Conservation (phyloP, 108 stramenopile genomes). For the Nannochloropsis granulata region DNA sequence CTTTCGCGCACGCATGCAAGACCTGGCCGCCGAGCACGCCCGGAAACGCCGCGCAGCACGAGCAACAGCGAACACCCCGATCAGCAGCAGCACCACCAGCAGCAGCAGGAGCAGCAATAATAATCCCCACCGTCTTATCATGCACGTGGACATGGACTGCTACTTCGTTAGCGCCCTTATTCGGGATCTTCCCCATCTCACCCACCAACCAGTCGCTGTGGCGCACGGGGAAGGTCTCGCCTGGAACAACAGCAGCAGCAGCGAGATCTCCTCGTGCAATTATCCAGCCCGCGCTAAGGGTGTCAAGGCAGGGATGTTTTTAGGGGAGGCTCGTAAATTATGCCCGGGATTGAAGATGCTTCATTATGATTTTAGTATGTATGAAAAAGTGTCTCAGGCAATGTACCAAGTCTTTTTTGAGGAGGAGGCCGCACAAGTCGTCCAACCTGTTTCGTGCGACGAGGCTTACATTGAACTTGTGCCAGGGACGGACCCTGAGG, state of each 20-base stretch:
- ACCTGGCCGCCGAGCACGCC: neutral
- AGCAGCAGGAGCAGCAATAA: neutral
- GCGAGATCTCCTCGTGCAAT: slow-evolving; percentile 81
- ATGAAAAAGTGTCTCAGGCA: slow-evolving; percentile 55
- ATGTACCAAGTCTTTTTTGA: slow-evolving; percentile 56
- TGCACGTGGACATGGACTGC: slow-evolving; percentile 91
- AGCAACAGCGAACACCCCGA: neutral
- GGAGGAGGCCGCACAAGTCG: slow-evolving; percentile 44
- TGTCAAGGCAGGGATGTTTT: slow-evolving; percentile 75
- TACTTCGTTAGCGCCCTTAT: slow-evolving; percentile 76
- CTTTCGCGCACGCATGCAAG: neutral
- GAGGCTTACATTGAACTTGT: slow-evolving; percentile 66
- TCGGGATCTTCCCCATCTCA: slow-evolving; percentile 59
- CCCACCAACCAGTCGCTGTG: slow-evolving; percentile 63
- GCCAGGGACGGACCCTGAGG: slow-evolving; percentile 27
- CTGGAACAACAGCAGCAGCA: slow-evolving; percentile 15
- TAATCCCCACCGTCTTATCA: slow-evolving; percentile 42
- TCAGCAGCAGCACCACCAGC: neutral
- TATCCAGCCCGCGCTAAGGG: slow-evolving; percentile 73
- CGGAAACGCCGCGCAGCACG: neutral
- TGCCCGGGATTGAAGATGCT: slow-evolving; percentile 72
- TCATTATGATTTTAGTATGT: slow-evolving; percentile 71
- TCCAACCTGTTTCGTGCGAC: slow-evolving; percentile 79
- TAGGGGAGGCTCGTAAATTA: slow-evolving; percentile 60
- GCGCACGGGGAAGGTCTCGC: slow-evolving; percentile 45